These are phyloP conservation scores for Mortierella sp. DNA, from an alignment of 371 early-diverging fungal genomes.

Conservation along the genomic window DNA sequence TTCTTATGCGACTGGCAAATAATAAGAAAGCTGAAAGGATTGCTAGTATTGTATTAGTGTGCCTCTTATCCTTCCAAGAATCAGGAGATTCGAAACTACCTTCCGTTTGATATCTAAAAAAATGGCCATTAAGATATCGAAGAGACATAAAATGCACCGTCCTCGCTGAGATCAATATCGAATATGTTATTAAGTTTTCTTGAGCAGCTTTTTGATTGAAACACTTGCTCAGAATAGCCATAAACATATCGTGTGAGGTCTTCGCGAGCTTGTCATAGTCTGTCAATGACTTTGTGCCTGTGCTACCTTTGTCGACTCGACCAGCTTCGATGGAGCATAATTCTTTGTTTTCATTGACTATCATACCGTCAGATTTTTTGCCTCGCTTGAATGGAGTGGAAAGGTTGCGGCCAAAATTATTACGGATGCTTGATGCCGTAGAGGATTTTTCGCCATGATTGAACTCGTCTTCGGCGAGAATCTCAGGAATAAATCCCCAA, in stretches of 20 bases:
- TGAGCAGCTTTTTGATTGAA: conserved; percentile 9
- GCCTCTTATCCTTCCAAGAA: not conserved
- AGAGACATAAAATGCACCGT: conserved; percentile 12
- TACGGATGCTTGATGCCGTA: not conserved
- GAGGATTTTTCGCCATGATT: conserved; percentile 7
- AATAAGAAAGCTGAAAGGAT: not conserved
- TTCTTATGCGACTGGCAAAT: conserved; percentile 1
- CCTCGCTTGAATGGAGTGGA: not conserved
- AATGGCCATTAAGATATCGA: conserved; percentile 6
- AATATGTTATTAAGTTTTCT: conserved; percentile 5
- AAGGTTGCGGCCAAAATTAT: not conserved
- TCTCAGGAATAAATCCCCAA: conserved; percentile 5
- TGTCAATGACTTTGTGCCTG: conserved; percentile 1
- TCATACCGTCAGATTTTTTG: not conserved
- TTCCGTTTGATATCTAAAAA: not conserved
- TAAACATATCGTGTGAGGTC: conserved; percentile 2
- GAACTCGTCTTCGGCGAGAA: conserved; percentile 6
- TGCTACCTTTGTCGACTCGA: not conserved
- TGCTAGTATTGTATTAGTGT: not conserved
- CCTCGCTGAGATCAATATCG: conserved; percentile 2
- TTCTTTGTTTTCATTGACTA: not conserved
- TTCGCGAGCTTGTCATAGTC: not conserved
- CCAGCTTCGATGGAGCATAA: not conserved
- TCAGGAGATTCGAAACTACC: not conserved
- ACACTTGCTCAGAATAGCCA: conserved; percentile 7